Base-by-base conservation (phyloP, 257 asterid genomes). In the Gynochthodes officinalis region DNA sequence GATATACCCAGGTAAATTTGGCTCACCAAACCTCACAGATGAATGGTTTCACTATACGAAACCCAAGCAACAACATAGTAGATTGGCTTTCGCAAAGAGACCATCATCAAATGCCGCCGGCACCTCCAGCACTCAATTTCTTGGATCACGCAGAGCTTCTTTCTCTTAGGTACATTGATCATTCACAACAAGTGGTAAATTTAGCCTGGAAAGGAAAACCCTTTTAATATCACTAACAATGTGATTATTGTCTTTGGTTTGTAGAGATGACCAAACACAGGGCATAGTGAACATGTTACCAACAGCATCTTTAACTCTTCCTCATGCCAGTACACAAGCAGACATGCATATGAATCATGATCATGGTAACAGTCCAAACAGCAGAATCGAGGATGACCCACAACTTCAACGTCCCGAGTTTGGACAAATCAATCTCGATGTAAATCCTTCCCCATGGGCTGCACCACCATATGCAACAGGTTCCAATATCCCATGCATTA, bases 51-150 rank as follows among this genome's bases (percentile, higher is more conserved):
- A 78, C 44, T 18, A 37, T 83, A 5, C 82, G 84, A 53, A 83
- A 78, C 71, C 35, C 79, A 21, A 86, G n/a, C 60, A 65, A 76
- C 48, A 64, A 48, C 73, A 76, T 84, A 27, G 46, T 88, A 79
- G 93, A 89, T 49, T 88, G 96, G 97, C 78, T 88, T 63, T 95
- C 96, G 35, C 89, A 85, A 8, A 86, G 90, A 66, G 93, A 86
- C 71, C 88, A 95, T 27, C 88, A 90, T 40, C 89, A 89, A 64
- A 86, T 76, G 53, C 5, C 48, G 30, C 15, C 50, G 12, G 9
- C 68, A 19, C 49, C 49, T 7, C 93, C 91, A 74, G 80, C 86
- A 71, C 91, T 89, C 71, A 88, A 84, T 75, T 91, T 89, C 85
- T 79, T 92, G 85, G 92, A 87, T 73, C 83, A 90, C 21, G 87